These are phyloP conservation scores for Bisporella sp. DNA, from an alignment of 2,329 filamentous ascomycete species.

Conservation along the genomic window DNA sequence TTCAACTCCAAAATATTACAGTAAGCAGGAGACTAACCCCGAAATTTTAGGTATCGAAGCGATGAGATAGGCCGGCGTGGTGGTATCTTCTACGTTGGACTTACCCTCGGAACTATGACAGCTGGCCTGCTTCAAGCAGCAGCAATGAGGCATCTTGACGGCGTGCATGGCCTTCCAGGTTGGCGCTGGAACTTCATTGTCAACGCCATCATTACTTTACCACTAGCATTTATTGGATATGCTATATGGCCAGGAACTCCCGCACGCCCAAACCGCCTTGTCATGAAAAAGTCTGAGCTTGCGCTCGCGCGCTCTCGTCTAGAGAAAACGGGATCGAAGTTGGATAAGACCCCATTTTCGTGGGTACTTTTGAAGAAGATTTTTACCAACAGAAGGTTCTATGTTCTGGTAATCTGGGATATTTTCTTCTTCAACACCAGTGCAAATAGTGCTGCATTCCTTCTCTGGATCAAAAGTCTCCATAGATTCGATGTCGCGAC, in stretches of 20 bases:
- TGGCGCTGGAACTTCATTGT: slow-evolving; percentile 49
- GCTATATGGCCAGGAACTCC: slow-evolving; percentile 45
- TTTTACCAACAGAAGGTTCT: slow-evolving; percentile 39
- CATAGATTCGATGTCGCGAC: slow-evolving; percentile 37
- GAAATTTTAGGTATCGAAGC: slow-evolving; percentile 4
- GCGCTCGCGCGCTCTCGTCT: slow-evolving; percentile 38
- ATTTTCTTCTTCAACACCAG: slow-evolving; percentile 52
- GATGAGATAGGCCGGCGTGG: slow-evolving; percentile 23
- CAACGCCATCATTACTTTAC: slow-evolving; percentile 46
- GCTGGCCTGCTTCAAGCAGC: slow-evolving; percentile 19
- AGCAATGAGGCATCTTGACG: slow-evolving; percentile 14
- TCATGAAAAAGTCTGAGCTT: slow-evolving; percentile 41
- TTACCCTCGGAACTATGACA: slow-evolving; percentile 20
- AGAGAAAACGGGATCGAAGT: slow-evolving; percentile 37
- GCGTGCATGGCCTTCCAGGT: slow-evolving; percentile 20
- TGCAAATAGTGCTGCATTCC: slow-evolving; percentile 40
- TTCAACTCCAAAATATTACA: not conserved
- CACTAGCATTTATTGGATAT: slow-evolving; percentile 42
- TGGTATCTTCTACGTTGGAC: slow-evolving; percentile 20
- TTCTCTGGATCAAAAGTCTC: slow-evolving; percentile 52
- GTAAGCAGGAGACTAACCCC: slow-evolving; percentile 3
- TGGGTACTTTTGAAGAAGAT: slow-evolving; percentile 34
- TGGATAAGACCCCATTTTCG: slow-evolving; percentile 39
- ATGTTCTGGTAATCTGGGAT: slow-evolving; percentile 41
- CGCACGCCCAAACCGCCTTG: slow-evolving; percentile 40